Conservation (phyloP, 1,284 basidiomycete genomes). For the Kalmanozyma brasiliensis region DNA sequence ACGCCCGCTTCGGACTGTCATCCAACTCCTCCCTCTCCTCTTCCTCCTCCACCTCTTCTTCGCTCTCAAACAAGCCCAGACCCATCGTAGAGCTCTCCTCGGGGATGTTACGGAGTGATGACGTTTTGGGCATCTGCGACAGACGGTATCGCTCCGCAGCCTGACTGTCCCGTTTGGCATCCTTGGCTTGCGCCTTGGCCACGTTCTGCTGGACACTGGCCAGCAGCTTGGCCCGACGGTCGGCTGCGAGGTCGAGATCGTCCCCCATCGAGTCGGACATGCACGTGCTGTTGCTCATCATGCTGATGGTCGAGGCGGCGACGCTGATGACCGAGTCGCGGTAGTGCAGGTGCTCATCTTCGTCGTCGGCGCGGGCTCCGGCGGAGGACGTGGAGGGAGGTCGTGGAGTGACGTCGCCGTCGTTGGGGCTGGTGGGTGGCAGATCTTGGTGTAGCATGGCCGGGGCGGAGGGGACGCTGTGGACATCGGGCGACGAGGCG, state of each 20-base stretch:
- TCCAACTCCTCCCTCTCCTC: constrained; percentile 24
- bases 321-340: constrained; percentile 49
- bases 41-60: constrained; percentile 28
- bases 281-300: constrained; percentile 51
- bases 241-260: constrained; percentile 36
- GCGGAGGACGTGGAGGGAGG: constrained; percentile 14
- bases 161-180: constrained; percentile 39
- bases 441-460: neutral
- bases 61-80: constrained; percentile 39
- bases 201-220: constrained; percentile 48
- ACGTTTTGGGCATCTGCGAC: constrained; percentile 38
- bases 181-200: constrained; percentile 33
- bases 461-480: constrained; percentile 14
- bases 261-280: constrained; percentile 48
- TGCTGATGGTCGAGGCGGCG: constrained; percentile 49
- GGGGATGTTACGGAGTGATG: constrained; percentile 43
- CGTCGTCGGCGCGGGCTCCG: constrained; percentile 15
- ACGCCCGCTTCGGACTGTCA: constrained; percentile 20
- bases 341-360: constrained; percentile 23
- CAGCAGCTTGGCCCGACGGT: constrained; percentile 43
- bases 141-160: constrained; percentile 29
- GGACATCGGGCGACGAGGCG: constrained; percentile 7
- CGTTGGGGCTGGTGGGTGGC: constrained; percentile 10
- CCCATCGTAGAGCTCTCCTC: constrained; percentile 43
- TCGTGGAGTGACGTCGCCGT: constrained; percentile 26